These are phyloP conservation scores for Cucurbita moschata DNA, from an alignment of 306 rosid species.

Conservation along the genomic window DNA sequence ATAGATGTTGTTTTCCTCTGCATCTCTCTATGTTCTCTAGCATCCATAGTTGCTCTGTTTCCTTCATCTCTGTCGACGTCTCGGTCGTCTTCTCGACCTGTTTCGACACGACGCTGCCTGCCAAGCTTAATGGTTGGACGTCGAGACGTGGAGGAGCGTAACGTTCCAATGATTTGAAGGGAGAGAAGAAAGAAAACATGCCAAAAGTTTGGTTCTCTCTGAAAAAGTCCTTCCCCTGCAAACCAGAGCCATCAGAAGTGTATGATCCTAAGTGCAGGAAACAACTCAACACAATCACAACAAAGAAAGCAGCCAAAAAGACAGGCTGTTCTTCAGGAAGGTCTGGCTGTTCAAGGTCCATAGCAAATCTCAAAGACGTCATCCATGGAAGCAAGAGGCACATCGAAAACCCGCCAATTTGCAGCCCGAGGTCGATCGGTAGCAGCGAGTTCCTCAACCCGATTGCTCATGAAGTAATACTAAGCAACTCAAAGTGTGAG, in stretches of 20 bases:
- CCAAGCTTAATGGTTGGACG: neutral
- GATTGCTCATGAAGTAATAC: constrained; percentile 69
- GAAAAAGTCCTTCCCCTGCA: constrained; percentile 74
- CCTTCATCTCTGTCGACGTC: neutral
- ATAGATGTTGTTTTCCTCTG: neutral
- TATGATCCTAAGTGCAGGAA: constrained; percentile 72
- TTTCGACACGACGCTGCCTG: neutral
- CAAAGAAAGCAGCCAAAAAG: constrained; percentile 39
- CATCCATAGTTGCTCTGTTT: neutral
- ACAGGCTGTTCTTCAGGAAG: constrained; percentile 63
- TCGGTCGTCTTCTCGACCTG: neutral
- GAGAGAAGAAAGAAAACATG: constrained; percentile 23
- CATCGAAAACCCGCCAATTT: constrained; percentile 65
- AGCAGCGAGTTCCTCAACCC: constrained; percentile 89
- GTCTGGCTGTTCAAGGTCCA: constrained; percentile 85
- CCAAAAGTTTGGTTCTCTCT: constrained; percentile 80
- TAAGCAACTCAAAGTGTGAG: constrained; percentile 80
- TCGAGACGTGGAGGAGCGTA: neutral
- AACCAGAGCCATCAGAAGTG: constrained; percentile 75
- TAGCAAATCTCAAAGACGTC: constrained; percentile 83
- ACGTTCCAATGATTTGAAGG: neutral
- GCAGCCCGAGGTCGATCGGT: constrained; percentile 86
- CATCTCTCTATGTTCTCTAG: neutral
- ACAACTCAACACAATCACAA: constrained; percentile 54
- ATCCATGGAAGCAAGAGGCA: constrained; percentile 88